Evolutionary conservation across 345 rosid species (phyloP).

Genomic region (Firmiana major): DNA sequence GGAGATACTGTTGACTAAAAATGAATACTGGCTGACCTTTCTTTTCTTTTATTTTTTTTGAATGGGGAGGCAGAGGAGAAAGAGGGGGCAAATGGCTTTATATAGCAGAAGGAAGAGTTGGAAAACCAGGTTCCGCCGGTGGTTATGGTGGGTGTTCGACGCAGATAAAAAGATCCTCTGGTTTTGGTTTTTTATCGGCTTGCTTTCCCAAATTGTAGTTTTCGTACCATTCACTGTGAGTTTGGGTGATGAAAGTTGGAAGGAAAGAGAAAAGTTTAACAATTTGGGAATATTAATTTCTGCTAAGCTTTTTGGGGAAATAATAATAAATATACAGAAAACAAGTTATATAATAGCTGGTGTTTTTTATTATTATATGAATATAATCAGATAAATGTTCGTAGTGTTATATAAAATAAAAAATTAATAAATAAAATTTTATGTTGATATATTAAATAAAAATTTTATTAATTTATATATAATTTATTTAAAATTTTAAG

Average conservation of each 20-base stretch:
- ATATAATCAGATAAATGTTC: too few relatives aligned
- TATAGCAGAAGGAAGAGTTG: neutral
- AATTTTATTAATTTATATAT: too few relatives aligned
- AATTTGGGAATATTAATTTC: too few relatives aligned
- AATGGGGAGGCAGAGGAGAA: neutral
- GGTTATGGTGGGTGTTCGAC: neutral
- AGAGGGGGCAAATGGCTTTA: neutral
- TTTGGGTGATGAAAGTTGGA: neutral
- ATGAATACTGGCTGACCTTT: neutral
- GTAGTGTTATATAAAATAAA: too few relatives aligned
- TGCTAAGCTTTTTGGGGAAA: neutral
- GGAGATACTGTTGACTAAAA: conserved; percentile 21
- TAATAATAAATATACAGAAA: too few relatives aligned
- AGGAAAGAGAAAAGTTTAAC: neutral
- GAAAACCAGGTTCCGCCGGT: neutral
- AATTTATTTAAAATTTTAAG: too few relatives aligned
- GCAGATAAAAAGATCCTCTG: neutral
- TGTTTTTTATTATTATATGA: too few relatives aligned
- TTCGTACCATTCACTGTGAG: neutral
- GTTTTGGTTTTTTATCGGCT: neutral
- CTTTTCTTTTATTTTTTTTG: neutral
- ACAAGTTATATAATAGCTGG: too few relatives aligned
- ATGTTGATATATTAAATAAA: too few relatives aligned
- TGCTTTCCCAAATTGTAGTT: neutral
- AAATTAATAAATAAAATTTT: too few relatives aligned